Percentiles rank a stretch among this genome's conserved stretches.
phyloP scores from a whole-genome alignment of 495 filamentous ascomycete genomes.

The Aspergillus sclerotioniger region DNA sequence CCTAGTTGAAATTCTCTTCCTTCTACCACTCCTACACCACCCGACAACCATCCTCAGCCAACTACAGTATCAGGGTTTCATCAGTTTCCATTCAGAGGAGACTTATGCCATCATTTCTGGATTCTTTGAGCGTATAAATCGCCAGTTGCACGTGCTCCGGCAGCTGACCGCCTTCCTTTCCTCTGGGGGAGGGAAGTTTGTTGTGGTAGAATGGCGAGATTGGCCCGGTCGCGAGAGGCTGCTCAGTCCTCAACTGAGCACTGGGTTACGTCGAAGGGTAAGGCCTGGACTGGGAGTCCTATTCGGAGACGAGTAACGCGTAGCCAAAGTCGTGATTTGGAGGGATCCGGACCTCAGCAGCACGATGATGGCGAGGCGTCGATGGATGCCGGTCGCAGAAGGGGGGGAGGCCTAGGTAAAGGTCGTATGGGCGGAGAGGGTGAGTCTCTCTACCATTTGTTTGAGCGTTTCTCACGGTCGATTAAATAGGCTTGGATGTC shows the following conservation, averaged over 20 bases:
- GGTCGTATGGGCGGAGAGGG: slow-evolving; percentile 5
- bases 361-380: background rate
- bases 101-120: background rate
- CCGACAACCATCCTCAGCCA: background rate
- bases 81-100: slow-evolving; percentile 3
- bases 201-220: background rate
- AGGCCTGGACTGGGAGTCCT: slow-evolving; percentile 9
- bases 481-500: slow-evolving; percentile 8
- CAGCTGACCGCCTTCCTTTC: background rate
- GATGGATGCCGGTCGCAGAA: background rate
- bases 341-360: background rate
- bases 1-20: background rate
- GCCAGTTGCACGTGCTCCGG: background rate
- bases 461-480: background rate
- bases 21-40: background rate
- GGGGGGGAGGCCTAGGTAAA: slow-evolving; percentile 5
- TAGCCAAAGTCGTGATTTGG: slow-evolving; percentile 26
- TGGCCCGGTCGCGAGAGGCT: slow-evolving; percentile 5
- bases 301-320: slow-evolving; percentile 20
- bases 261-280: background rate
- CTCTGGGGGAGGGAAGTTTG: background rate
- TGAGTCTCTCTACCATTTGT: background rate
- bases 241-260: background rate
- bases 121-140: background rate
- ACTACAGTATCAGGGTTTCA: background rate